These are phyloP conservation scores for Cucumis sativus DNA, from an alignment of 306 rosid species.

Conservation along the genomic window DNA sequence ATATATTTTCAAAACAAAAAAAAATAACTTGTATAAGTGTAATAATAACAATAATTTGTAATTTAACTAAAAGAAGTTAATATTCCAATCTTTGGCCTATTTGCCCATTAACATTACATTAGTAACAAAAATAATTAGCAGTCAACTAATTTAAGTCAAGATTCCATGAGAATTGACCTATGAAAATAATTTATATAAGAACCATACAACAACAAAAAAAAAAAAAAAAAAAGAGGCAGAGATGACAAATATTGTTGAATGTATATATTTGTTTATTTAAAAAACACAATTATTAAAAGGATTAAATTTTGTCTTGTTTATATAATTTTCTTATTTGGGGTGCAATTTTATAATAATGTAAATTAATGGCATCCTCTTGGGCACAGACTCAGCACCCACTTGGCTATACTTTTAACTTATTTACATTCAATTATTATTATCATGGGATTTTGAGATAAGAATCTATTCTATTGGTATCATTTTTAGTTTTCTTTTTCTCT, in stretches of 20 bases:
- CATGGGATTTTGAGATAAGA: not conserved
- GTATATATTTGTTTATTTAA: no score
- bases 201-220: no score
- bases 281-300: not conserved
- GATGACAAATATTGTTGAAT: no score
- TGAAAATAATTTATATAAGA: no score
- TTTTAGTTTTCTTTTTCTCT: not conserved
- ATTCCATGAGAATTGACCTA: not conserved
- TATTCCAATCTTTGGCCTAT: no score
- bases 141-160: not conserved
- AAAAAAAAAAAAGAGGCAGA: no score
- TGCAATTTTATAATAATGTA: not conserved
- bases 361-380: conserved; percentile 2
- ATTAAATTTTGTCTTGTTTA: not conserved
- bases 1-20: no score
- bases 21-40: no score
- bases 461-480: not conserved
- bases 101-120: no score
- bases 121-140: no score
- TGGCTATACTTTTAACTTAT: not conserved
- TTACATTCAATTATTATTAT: not conserved
- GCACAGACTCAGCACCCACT: conserved; percentile 6
- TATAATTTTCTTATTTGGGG: not conserved
- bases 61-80: no score
- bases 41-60: no score